Base-by-base conservation (phyloP, 768 basidiomycete species). In the Leucocoprinus birnbaumii region DNA sequence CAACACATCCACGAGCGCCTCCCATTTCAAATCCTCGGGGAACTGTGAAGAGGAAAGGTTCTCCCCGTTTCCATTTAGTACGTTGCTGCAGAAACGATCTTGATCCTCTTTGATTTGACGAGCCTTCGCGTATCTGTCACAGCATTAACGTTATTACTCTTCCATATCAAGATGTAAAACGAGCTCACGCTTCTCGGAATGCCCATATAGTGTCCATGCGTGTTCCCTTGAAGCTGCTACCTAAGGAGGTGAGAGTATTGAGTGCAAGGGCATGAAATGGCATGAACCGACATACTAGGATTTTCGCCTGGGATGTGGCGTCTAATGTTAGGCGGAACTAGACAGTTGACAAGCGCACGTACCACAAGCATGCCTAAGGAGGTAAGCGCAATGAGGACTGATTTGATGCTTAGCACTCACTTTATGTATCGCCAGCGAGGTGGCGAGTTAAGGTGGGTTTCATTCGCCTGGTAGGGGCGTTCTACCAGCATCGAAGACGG, bases 361-460 rank as follows among this genome's bases (percentile, higher is more conserved):
- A 82, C 82, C 80, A 59, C 82, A 83, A 26, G 81, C 80, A 63
- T 83, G 81, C 60, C 82, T 83, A 57, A 22, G n/a, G 24, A 42
- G 45, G 40, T 50, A 3, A 58, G 50, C 38, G 9, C 16, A 37
- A 25, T 13, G 7, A 45, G 26, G 22, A 24, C 3, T 14, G 5
- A 53, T 22, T 31, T 45, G 25, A 34, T 10, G 8, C 26, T 35
- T 37, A 16, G 40, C 9, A 47, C 78, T 63, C 59, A 84, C 83
- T 92, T 91, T 73, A 93, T 86, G 65, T 92, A 85, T 54, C 90
- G 75, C 84, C 86, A 90, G 26, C 85, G 72, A 16, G 80, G 76
- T 11, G 80, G 78, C 21, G 69, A 59, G 42, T 73, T 65, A 35
- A 71, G 68, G 48, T 72, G 71, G 49, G 84, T 72, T 16, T 59